Evolutionary conservation across 768 basidiomycete genomes (phyloP).

Genomic region (Trametes coccinea): DNA sequence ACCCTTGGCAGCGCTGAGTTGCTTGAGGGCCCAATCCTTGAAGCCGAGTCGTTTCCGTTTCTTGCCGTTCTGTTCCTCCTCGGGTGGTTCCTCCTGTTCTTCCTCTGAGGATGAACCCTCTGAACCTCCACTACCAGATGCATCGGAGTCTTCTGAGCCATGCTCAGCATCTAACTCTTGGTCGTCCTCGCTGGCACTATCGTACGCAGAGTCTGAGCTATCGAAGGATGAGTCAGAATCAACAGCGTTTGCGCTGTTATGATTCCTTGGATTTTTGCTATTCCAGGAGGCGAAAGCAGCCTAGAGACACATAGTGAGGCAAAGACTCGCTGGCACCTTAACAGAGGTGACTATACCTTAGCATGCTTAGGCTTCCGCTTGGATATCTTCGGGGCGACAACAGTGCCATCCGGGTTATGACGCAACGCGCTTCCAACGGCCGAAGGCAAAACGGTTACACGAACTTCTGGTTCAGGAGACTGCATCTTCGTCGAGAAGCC

Average conservation of each 20-base stretch:
- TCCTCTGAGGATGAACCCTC: constrained; percentile 13
- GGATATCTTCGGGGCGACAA: constrained; percentile 48
- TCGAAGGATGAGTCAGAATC: constrained; percentile 68
- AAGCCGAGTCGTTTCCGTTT: constrained; percentile 57
- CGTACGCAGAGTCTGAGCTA: constrained; percentile 77
- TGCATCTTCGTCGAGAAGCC: constrained; percentile 21
- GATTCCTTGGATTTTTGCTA: constrained; percentile 15
- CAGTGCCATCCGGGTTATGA: constrained; percentile 63
- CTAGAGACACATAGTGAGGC: constrained; percentile 26
- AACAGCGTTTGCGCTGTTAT: constrained; percentile 24
- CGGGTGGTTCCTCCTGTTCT: constrained; percentile 19
- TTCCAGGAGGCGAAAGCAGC: constrained; percentile 55
- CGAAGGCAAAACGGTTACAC: not conserved
- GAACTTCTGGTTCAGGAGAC: constrained; percentile 10
- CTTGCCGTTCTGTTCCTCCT: constrained; percentile 28
- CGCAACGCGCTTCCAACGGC: constrained; percentile 61
- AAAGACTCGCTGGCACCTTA: not conserved
- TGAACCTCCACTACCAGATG: not conserved
- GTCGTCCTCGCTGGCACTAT: constrained; percentile 32
- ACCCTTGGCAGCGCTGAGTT: constrained; percentile 56
- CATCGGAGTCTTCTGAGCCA: constrained; percentile 20
- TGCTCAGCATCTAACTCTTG: constrained; percentile 27
- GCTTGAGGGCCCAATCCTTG: constrained; percentile 88
- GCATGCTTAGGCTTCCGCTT: constrained; percentile 44
- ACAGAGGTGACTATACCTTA: constrained; percentile 38